Conservation (phyloP, 768 basidiomycete species). For the Serpula lacrymans region DNA sequence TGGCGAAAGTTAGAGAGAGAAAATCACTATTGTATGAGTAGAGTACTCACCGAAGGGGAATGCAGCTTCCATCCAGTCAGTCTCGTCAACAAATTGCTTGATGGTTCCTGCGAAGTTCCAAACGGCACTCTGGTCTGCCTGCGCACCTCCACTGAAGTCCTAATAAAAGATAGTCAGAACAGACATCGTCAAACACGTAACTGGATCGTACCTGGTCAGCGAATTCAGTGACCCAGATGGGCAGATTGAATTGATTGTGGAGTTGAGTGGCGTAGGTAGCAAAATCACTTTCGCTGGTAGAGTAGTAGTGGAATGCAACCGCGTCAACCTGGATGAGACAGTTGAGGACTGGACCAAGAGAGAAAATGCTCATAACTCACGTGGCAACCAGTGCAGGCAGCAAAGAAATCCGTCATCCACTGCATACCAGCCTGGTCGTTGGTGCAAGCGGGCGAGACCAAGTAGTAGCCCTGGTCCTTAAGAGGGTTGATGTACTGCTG, state of each 20-base stretch:
- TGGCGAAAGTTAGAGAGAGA: neutral
- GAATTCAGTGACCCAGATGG: constrained; percentile 67
- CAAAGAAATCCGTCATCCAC: constrained; percentile 66
- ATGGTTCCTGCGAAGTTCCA: constrained; percentile 45
- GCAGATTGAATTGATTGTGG: constrained; percentile 39
- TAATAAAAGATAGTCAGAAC: constrained; percentile 19
- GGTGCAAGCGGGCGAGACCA: constrained; percentile 68
- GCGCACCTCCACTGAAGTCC: constrained; percentile 51
- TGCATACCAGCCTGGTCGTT: constrained; percentile 50
- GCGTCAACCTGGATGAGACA: constrained; percentile 44
- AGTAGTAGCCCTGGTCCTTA: constrained; percentile 47
- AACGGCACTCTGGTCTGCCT: constrained; percentile 40
- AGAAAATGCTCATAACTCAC: constrained; percentile 36
- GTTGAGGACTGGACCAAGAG: neutral
- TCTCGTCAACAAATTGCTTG: constrained; percentile 43
- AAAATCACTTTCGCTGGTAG: constrained; percentile 43
- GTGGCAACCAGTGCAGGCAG: constrained; percentile 46
- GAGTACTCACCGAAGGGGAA: constrained; percentile 59
- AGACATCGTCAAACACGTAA: neutral
- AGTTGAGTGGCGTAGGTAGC: constrained; percentile 47
- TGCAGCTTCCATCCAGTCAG: constrained; percentile 34
- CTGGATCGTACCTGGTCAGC: constrained; percentile 52
- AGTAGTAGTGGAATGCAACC: constrained; percentile 71
- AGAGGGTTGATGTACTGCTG: constrained; percentile 58
- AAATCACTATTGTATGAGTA: neutral